These are phyloP conservation scores for Aspergillus sp. DNA, from an alignment of 2,329 filamentous ascomycete species.

Conservation along the genomic window DNA sequence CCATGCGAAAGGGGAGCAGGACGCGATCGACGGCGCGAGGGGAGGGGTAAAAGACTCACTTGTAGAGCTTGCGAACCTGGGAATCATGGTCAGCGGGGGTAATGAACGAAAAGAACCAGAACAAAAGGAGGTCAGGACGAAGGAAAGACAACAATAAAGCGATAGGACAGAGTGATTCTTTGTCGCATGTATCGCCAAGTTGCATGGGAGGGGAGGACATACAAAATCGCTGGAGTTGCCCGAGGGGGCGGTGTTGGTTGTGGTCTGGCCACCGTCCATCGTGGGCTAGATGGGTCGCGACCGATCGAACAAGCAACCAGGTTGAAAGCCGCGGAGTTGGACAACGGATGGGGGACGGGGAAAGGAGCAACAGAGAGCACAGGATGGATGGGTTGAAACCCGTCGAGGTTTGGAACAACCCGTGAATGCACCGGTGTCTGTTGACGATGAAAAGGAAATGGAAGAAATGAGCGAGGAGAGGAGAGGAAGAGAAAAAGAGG, in stretches of 20 bases:
- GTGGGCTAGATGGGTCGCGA: conserved; percentile 40
- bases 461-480: conserved; percentile 8
- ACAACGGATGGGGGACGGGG: conserved; percentile 8
- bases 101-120: conserved; percentile 1
- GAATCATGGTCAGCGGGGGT: conserved; percentile 15
- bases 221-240: conserved; percentile 97
- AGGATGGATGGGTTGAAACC: neutral
- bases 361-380: conserved; percentile 1
- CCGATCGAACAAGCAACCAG: conserved; percentile 34
- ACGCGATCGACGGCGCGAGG: conserved; percentile 8
- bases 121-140: neutral
- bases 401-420: neutral
- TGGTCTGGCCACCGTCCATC: conserved; percentile 47
- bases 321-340: conserved; percentile 9
- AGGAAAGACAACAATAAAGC: neutral
- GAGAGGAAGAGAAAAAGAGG: neutral
- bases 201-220: conserved; percentile 45
- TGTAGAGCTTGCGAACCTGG: conserved; percentile 96
- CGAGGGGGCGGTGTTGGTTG: conserved; percentile 45
- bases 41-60: conserved; percentile 58
- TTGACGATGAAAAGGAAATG: conserved; percentile 12
- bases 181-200: conserved; percentile 4
- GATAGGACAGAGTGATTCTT: neutral
- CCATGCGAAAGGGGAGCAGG: conserved; percentile 1
- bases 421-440: neutral